phyloP scores from a whole-genome alignment of 805 yeast species.

The Wickerhamomyces xylosicus region DNA sequence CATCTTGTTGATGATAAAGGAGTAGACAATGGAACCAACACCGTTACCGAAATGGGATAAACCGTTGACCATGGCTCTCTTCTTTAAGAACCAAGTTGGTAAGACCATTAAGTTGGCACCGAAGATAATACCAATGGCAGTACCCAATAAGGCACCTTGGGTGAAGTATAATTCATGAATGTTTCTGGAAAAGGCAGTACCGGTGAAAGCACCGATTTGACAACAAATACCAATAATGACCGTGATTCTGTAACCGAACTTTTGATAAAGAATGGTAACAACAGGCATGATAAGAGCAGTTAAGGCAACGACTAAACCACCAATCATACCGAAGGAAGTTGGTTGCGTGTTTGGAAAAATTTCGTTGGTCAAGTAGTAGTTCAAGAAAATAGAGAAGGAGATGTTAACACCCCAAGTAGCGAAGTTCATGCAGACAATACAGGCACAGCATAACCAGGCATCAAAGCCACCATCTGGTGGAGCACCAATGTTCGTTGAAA shows the following conservation, averaged over 20 bases:
- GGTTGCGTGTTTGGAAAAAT: slow-evolving; percentile 38
- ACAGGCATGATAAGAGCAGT: slow-evolving; percentile 45
- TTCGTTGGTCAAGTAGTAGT: slow-evolving; percentile 31
- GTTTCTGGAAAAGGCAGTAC: slow-evolving; percentile 42
- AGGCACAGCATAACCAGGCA: slow-evolving; percentile 38
- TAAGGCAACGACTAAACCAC: slow-evolving; percentile 42
- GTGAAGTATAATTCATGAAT: slow-evolving; percentile 42
- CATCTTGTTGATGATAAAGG: slow-evolving; percentile 32
- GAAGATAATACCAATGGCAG: slow-evolving; percentile 38
- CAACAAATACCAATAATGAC: slow-evolving; percentile 28
- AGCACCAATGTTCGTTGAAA: slow-evolving; percentile 18
- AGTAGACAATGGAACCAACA: slow-evolving; percentile 36
- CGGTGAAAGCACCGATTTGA: slow-evolving; percentile 36
- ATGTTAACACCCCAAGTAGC: slow-evolving; percentile 30
- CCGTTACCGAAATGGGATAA: slow-evolving; percentile 42
- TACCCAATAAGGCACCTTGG: slow-evolving; percentile 42
- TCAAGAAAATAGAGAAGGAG: slow-evolving; percentile 43
- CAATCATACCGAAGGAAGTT: slow-evolving; percentile 44
- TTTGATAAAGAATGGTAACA: slow-evolving; percentile 28
- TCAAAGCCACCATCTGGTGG: slow-evolving; percentile 34
- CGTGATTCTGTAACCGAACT: slow-evolving; percentile 31
- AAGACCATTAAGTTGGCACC: slow-evolving; percentile 40
- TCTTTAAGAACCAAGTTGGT: slow-evolving; percentile 44
- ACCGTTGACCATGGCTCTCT: slow-evolving; percentile 39
- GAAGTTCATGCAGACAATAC: slow-evolving; percentile 22